A percentile compares a stretch with the other conserved stretches of the same genome.
Conservation (phyloP, 2,329 filamentous ascomycete genomes). For the Pezicula carpinea region DNA sequence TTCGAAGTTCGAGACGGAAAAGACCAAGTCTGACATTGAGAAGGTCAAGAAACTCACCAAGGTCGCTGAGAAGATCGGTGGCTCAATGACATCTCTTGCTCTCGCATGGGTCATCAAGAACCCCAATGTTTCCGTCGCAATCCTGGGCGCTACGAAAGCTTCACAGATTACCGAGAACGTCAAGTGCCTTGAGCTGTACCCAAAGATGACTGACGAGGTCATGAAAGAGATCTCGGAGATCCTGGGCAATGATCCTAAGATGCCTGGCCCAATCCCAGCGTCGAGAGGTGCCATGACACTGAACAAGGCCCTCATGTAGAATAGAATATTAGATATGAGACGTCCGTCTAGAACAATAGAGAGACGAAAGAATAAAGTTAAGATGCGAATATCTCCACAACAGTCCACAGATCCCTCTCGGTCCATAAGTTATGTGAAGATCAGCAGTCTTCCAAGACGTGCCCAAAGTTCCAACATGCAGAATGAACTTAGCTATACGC, state of each 20-base stretch:
- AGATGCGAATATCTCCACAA: too few relatives aligned
- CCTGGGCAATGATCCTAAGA: constrained; percentile 30
- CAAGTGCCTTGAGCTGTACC: constrained; percentile 39
- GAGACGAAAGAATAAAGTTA: too few relatives aligned
- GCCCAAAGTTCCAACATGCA: too few relatives aligned
- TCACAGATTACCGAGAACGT: constrained; percentile 49
- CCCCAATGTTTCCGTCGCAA: constrained; percentile 47
- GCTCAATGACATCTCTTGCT: constrained; percentile 45
- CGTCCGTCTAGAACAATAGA: too few relatives aligned
- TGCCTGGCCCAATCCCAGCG: constrained; percentile 3
- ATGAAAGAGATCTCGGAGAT: constrained; percentile 47
- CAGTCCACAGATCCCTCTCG: too few relatives aligned
- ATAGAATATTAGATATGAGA: too few relatives aligned
- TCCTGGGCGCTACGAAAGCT: constrained; percentile 46
- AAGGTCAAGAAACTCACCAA: constrained; percentile 39
- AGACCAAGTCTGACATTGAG: constrained; percentile 25
- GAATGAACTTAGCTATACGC: too few relatives aligned
- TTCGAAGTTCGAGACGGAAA: constrained; percentile 47
- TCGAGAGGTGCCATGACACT: constrained; percentile 8
- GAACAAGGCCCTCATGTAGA: constrained; percentile 13
- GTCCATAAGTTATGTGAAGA: too few relatives aligned
- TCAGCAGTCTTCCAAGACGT: too few relatives aligned
- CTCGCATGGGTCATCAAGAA: constrained; percentile 52
- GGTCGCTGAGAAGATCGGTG: constrained; percentile 54
- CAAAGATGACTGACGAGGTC: constrained; percentile 45